Conservation (phyloP, 2,329 filamentous ascomycete genomes). For the Curvularia sp. region DNA sequence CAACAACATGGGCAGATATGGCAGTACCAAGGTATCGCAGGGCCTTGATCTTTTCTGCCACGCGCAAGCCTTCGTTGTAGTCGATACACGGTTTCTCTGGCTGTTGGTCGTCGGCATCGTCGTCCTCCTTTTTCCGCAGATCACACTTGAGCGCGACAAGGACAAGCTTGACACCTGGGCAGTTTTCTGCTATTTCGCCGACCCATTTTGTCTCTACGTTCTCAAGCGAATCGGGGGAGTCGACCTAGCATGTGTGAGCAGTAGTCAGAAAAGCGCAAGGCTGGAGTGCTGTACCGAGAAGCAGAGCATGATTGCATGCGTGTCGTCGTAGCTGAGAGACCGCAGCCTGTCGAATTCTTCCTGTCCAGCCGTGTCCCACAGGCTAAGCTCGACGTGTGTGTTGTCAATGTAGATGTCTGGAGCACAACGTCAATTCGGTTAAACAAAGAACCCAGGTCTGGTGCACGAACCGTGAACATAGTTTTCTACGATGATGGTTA, state of each 20-base stretch:
- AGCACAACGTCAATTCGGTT: conserved; percentile 18
- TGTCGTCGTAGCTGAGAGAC: conserved; percentile 96
- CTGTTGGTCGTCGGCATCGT: conserved; percentile 60
- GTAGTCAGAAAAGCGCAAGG: not conserved
- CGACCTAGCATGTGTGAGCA: conserved; percentile 62
- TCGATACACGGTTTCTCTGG: conserved; percentile 72
- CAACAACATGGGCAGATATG: too few species aligned
- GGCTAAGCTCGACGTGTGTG: conserved; percentile 93
- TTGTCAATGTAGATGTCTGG: conserved; percentile 97
- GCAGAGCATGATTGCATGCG: conserved; percentile 98
- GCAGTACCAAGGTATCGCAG: conserved; percentile 81
- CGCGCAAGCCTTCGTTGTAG: conserved; percentile 90
- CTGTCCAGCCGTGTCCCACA: conserved; percentile 98
- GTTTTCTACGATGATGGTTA: conserved; percentile 69
- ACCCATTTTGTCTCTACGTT: conserved; percentile 99
- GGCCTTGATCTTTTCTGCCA: conserved; percentile 89
- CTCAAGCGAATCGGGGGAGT: conserved; percentile 94
- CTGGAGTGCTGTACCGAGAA: conserved; percentile 67
- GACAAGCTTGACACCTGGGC: conserved; percentile 91
- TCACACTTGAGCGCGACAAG: conserved; percentile 97
- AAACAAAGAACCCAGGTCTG: not conserved
- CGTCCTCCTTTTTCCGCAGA: conserved; percentile 76
- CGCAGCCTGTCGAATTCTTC: conserved; percentile 98
- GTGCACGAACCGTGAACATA: conserved; percentile 85
- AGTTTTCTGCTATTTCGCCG: conserved; percentile 96